Evolutionary conservation across 2,329 filamentous ascomycete species (phyloP), one percentile per base, ranked within the genome.

Genomic region (Aspergillus hiratsukae): DNA sequence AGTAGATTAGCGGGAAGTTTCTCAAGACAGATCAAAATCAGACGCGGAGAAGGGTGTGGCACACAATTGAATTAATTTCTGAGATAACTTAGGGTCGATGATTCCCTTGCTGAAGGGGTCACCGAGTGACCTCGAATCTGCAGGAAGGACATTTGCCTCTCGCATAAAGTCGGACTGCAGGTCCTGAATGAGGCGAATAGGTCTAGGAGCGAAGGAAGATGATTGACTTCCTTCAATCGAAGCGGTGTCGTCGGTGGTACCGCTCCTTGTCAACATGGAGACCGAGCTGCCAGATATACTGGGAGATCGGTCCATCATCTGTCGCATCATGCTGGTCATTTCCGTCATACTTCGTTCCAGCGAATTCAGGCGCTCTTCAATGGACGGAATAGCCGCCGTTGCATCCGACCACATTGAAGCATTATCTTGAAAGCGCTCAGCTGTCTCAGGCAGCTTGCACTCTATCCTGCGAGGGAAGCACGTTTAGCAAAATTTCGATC

Each of bases 391-490:
- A 21, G 65, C 59, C 8, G 64, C 60, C 31, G 66, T 68, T 3
- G 68, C 64, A 21, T 72, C 69, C 1, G 67, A 64, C 69, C 68
- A 72, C 40, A 60, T 66, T 2, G 66, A 65, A 14, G 58, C 58
- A 58, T 61, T 69, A 49, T 72, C 69, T 54, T 72, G 69, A 46
- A 66, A 69, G 21, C 69, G 66, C 31, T 72, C 69, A 21, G 64
- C 64, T 7, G 69, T 70, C 54, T 72, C 70, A 8, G 70, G 70
- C 5, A 72, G 60, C 55, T 72, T 67, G 35, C 70, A 72, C 25
- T 71, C 69, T 23, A 72, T 69, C 53, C 70, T 72, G 56, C 28
- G 49, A 48, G 31, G 49, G 51, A 53, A n/a, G 48, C 45, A 25
- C 53, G 50, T 66, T 43, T 10, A 43, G 40, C n/a, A 11, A 11